phyloP scores from a whole-genome alignment of 257 asterid genomes.

The Ophiorrhiza pumila region DNA sequence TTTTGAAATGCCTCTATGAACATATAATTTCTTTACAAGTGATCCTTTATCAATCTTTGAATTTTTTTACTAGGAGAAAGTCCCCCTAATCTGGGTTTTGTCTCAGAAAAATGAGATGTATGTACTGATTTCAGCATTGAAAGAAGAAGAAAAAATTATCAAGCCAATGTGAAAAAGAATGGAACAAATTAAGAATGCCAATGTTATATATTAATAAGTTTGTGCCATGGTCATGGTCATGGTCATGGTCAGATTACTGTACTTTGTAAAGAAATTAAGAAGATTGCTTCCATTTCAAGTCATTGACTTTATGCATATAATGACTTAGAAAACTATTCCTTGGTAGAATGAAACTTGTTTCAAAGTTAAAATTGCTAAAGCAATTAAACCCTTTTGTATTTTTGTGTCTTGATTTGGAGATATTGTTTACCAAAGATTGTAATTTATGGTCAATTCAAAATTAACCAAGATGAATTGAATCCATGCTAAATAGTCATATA shows the following conservation, averaged over 20 bases:
- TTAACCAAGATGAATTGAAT: neutral
- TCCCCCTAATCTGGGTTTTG: neutral
- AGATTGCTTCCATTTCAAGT: constrained; percentile 32
- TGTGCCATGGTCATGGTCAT: neutral
- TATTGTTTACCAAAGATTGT: neutral
- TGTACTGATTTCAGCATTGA: too few species aligned
- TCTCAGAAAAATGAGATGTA: neutral
- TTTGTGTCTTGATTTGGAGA: too few species aligned
- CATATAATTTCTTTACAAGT: too few species aligned
- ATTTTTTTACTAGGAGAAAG: neutral
- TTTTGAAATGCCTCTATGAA: too few species aligned
- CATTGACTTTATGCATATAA: constrained; percentile 21
- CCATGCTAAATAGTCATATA: neutral
- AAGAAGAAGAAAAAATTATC: neutral
- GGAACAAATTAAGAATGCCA: neutral
- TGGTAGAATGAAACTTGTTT: neutral
- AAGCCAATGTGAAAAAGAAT: neutral
- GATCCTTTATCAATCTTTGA: too few species aligned
- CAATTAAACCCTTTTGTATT: neutral
- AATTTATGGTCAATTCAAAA: neutral
- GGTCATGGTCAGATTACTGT: constrained; percentile 15
- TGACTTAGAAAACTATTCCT: constrained; percentile 4
- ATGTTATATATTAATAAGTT: neutral
- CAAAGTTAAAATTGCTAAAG: neutral
- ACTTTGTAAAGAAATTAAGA: constrained; percentile 18